Base-by-base conservation (phyloP, 2,329 filamentous ascomycete species). In the Talaromyces rugulosus region DNA sequence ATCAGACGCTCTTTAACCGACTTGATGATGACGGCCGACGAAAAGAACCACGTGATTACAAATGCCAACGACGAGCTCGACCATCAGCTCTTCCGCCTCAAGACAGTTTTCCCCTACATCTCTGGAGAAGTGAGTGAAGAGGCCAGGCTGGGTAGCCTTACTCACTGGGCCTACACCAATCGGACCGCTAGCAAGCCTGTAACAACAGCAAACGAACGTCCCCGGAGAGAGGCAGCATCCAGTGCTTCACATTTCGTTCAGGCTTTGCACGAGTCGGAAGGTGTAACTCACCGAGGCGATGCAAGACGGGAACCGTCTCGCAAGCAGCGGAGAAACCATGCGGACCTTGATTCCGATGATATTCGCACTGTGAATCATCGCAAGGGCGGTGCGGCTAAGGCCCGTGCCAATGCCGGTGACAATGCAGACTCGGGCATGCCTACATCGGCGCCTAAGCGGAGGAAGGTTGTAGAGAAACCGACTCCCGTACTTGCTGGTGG, bases 31-130 rank as follows among this genome's bases (percentile, higher is more conserved):
- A 94, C 93, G 1, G 84, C 98, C 42, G 95, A 99, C 72, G 95
- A 99, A 78, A 99, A 99, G 79, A 96, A 97, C 68, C 93, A 97
- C 68, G 95, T 99, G 68, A 89, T 98, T 61, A 89, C 91, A 42
- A 96, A 94, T 16, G 94, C 95, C 60, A 95, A 94, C 70, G 91
- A 96, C 68, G 91, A 93, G 53, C 85, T 98, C 12, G 87, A 91
- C 66, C 91, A 90, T 72, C 92, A 97, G 71, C 83, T 97, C 40
- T 81, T 85, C 63, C 91, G 96, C 58, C 87, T 97, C 71, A 90
- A 96, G 72, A 89, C 90, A 68, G 89, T 96, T 34, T 96, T 90
- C 83, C 89, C 92, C 23, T 88, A 93, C 76, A 86, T 98, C 62
- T 89, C 96, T 66, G 82, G 84, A 63, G 95, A 99, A 75, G 91